A percentile compares a stretch with the other conserved stretches of the same genome.
Evolutionary conservation across 345 rosid species (phyloP).

Genomic region (Psidium guajava): DNA sequence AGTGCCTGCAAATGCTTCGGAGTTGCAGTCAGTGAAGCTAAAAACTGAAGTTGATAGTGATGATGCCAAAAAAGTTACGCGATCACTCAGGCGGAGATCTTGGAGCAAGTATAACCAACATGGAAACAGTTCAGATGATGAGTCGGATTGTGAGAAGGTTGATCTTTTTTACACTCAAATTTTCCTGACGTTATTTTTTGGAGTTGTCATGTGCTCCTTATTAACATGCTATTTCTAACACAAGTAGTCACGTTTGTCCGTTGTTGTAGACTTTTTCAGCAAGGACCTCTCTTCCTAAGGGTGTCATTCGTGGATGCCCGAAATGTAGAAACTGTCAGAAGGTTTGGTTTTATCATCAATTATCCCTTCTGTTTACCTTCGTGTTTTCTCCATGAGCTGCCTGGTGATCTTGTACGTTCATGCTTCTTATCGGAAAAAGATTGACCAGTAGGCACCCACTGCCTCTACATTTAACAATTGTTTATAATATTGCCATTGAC

Average conservation of each 20-base stretch:
- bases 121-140: conserved; percentile 36
- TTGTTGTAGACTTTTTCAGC: conserved; percentile 35
- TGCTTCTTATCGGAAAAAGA: background rate
- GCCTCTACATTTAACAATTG: background rate
- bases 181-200: background rate
- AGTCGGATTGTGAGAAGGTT: conserved; percentile 31
- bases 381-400: background rate
- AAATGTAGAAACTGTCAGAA: conserved; percentile 79
- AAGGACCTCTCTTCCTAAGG: conserved; percentile 59
- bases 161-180: conserved; percentile 32
- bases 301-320: conserved; percentile 69
- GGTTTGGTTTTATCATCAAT: conserved; percentile 30
- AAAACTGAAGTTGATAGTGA: conserved; percentile 25
- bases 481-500: background rate
- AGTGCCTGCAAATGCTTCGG: conserved; percentile 29
- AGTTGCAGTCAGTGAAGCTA: conserved; percentile 26
- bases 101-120: conserved; percentile 44
- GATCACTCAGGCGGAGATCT: conserved; percentile 50
- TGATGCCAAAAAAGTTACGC: conserved; percentile 26
- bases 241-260: background rate
- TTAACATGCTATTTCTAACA: background rate
- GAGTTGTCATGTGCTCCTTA: background rate
- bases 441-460: background rate
- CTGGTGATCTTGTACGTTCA: background rate
- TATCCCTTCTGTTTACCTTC: background rate